Evolutionary conservation across 306 rosid genomes (phyloP), one percentile per base, ranked within the genome.

Genomic region (Cercis canadensis): DNA sequence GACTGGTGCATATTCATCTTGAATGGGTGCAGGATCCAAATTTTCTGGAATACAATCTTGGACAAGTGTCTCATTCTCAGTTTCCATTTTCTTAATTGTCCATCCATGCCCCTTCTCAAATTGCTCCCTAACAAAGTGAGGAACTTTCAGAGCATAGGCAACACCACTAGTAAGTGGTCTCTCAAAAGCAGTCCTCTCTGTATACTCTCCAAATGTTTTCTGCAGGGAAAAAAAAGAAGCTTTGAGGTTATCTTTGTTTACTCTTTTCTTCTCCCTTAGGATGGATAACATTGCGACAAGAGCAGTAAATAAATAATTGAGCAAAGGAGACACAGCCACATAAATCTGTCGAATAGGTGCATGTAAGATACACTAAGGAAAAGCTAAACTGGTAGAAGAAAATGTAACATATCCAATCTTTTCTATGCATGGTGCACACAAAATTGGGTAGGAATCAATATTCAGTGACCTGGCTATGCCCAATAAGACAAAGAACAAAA

Each of bases 151-250:
- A 75, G 98, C 97, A 87, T 92, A 92, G 67, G 97, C 96, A 63
- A 92, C 98, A 60, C 98, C 98, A 74, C 98, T 92, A 49, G 98
- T 92, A 47, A 92, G 96, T 55, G 97, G 98, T 77, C 97, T 88
- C 80, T 92, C 97, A 79, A 92, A 92, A 64, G 92, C 84, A 6
- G 97, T 90, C 65, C 90, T 80, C 85, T 92, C 97, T 5, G 98
- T 90, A 84, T 92, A 92, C 81, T 88, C 91, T 14, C 96, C 88
- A 61, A 92, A 92, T 56, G 88, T 90, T 83, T 90, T 88, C 98
- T 92, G 87, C 66, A 75, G 65, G 21, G 56, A 70, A 69, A 64
- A 70, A 52, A 1, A 63, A 29, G 12, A 56, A 62, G 76, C 62
- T 56, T 56, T 70, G 34, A 62, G 57, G 56, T 78, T 62, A 70